These are phyloP conservation scores for Sporothrix humicola DNA, from an alignment of 2,329 filamentous ascomycete genomes.

Conservation along the genomic window DNA sequence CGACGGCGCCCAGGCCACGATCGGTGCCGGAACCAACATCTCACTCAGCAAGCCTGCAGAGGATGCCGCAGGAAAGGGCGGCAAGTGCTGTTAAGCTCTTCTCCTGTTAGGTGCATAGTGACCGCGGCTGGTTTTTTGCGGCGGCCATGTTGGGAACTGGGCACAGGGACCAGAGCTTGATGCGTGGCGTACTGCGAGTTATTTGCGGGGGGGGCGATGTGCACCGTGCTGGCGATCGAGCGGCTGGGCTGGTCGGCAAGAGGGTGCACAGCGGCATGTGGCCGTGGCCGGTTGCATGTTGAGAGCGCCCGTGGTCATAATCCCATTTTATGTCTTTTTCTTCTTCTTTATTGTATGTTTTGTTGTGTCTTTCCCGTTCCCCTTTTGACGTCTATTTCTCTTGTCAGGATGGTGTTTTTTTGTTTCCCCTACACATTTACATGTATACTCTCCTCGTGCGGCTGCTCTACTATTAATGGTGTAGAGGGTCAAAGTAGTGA, in stretches of 20 bases:
- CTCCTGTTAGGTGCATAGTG: conserved; percentile 15
- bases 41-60: conserved; percentile 86
- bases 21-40: conserved; percentile 80
- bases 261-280: background rate
- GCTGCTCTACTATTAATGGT: conserved; percentile 9
- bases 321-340: conserved; percentile 14
- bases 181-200: conserved; percentile 35
- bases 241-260: background rate
- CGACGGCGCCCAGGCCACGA: conserved; percentile 78
- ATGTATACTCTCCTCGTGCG: conserved; percentile 28
- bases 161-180: conserved; percentile 33
- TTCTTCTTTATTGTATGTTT: background rate
- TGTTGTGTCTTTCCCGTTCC: background rate
- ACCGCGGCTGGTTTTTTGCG: background rate
- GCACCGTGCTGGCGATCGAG: conserved; percentile 25
- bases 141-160: conserved; percentile 25
- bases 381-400: conserved; percentile 27
- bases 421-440: conserved; percentile 22
- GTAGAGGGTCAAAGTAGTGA: conserved; percentile 19
- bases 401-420: conserved; percentile 34
- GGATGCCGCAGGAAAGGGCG: conserved; percentile 73
- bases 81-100: conserved; percentile 75
- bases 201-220: conserved; percentile 28
- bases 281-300: background rate
- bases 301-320: conserved; percentile 14